Evolutionary conservation across 2,329 filamentous ascomycete genomes (phyloP), one percentile per base, ranked within the genome.

Genomic region (Phyllosticta capitalensis): DNA sequence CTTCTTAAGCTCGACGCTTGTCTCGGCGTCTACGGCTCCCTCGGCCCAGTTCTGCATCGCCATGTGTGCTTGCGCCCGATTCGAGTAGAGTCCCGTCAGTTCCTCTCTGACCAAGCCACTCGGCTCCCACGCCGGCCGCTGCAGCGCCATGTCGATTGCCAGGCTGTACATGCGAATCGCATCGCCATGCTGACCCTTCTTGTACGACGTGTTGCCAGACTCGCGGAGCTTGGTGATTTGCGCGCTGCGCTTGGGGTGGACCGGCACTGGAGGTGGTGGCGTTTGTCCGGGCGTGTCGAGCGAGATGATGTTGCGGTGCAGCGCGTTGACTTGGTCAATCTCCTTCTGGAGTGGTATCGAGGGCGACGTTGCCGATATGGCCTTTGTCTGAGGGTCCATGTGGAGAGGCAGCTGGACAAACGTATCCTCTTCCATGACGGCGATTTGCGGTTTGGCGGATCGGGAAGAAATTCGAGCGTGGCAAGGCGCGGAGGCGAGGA

Each of bases 211-310:
- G 78, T 96, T 96, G 68, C 90, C 92, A 60, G 82, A 83, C 72
- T 97, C 94, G 71, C 91, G 89, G 65, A 97, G 85, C 77, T 97
- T 97, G 75, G 81, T 84, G 74, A 99, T 88, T 71, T 92, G 85
- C 38, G 89, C 90, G 65, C 83, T 86, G 69, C 92, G 90, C 78
- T 96, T 96, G 56, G 90, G 92, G 79, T 96, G 95, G 63, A 96
- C 87, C 61, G 92, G 92, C 50, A 95, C 82, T 0, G 94, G 94
- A 0, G 92, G 88, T 5, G 92, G 91, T 0, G 92, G 92, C 20
- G 90, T 80, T 60, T 76, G 75, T 61, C 83, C 81, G 5, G 87
- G 83, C 0, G 77, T 76, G 52, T 83, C 80, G 65, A 90, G 82
- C 59, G 75, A 74, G 66, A 94, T 79, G 62, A 97, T 83, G 51